A percentile compares a stretch with the other conserved stretches of the same genome.
Evolutionary conservation across 129 eudicot genomes (phyloP).

Genomic region (Pseudognaphalium luteoalbum): DNA sequence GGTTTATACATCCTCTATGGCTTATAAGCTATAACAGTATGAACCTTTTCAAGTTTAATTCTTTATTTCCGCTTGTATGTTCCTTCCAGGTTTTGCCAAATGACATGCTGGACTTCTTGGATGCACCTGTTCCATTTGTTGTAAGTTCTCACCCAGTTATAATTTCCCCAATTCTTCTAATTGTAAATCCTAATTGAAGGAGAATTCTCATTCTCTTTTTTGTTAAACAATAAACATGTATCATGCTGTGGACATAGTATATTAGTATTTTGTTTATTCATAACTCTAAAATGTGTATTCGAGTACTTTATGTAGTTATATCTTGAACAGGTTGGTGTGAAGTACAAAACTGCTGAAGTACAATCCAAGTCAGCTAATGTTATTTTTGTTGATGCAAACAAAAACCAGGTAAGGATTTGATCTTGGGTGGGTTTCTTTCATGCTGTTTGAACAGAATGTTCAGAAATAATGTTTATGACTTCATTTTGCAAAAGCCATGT

Average conservation of each 20-base stretch:
- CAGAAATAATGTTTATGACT: not conserved
- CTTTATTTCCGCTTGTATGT: not conserved
- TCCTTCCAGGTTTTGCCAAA: slow-evolving; percentile 79
- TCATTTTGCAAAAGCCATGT: slow-evolving; percentile 3
- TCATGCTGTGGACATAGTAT: not conserved
- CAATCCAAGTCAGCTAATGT: slow-evolving; percentile 81
- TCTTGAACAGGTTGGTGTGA: slow-evolving; percentile 86
- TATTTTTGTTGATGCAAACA: slow-evolving; percentile 77
- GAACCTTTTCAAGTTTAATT: slow-evolving; percentile 10
- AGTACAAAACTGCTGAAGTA: slow-evolving; percentile 74
- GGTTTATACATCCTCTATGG: slow-evolving; percentile 1
- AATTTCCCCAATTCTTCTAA: not conserved
- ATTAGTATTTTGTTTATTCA: not conserved
- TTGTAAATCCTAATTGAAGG: not conserved
- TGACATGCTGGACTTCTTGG: slow-evolving; percentile 98
- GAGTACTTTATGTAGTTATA: slow-evolving; percentile 6
- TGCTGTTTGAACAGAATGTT: slow-evolving; percentile 5
- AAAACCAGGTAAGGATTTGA: slow-evolving; percentile 65
- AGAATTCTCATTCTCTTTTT: not conserved
- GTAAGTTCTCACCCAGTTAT: slow-evolving; percentile 46
- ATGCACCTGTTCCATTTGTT: slow-evolving; percentile 97
- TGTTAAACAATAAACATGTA: not conserved
- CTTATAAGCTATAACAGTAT: not conserved
- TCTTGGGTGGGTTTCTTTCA: not conserved
- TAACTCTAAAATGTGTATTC: not conserved